Conservation (phyloP, 139 green algal genomes). For the Prasinococcaceae sp. region DNA sequence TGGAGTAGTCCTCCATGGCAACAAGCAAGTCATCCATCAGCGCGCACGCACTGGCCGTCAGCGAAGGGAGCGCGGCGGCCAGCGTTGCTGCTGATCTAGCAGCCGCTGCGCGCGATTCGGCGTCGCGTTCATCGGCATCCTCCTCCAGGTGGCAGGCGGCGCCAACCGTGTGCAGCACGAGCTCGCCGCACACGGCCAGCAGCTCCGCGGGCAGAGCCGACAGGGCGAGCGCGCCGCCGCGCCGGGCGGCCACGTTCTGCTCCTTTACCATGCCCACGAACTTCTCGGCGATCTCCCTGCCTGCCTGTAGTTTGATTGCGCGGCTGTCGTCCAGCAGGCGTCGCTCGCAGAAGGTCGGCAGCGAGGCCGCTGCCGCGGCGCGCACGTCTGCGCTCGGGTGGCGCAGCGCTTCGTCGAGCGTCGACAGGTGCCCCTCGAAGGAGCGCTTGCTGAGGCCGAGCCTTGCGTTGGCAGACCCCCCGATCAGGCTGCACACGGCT, state of each 20-base stretch:
- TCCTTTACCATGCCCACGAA: background rate
- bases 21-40: conserved; percentile 32
- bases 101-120: conserved; percentile 40
- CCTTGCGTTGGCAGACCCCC: background rate
- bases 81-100: background rate
- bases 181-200: conserved; percentile 8
- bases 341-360: too few relatives aligned
- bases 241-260: conserved; percentile 32
- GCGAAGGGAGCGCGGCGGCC: background rate
- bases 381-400: too few relatives aligned
- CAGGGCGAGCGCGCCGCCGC: conserved; percentile 36
- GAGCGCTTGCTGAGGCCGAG: background rate
- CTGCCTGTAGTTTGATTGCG: too few relatives aligned
- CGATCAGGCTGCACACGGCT: conserved; percentile 45
- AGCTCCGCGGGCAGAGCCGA: conserved; percentile 27
- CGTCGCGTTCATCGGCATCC: conserved; percentile 41
- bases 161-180: conserved; percentile 27
- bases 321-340: too few relatives aligned
- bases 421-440: background rate
- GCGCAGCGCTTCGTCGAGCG: too few relatives aligned
- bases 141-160: conserved; percentile 28
- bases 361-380: too few relatives aligned
- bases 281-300: background rate
- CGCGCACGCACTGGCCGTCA: background rate
- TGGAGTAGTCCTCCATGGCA: conserved; percentile 73